A percentile compares a stretch with the other conserved stretches of the same genome.
phyloP scores from a whole-genome alignment of 139 green algal genomes.

The Auxenochlorella pyrenoidosa region DNA sequence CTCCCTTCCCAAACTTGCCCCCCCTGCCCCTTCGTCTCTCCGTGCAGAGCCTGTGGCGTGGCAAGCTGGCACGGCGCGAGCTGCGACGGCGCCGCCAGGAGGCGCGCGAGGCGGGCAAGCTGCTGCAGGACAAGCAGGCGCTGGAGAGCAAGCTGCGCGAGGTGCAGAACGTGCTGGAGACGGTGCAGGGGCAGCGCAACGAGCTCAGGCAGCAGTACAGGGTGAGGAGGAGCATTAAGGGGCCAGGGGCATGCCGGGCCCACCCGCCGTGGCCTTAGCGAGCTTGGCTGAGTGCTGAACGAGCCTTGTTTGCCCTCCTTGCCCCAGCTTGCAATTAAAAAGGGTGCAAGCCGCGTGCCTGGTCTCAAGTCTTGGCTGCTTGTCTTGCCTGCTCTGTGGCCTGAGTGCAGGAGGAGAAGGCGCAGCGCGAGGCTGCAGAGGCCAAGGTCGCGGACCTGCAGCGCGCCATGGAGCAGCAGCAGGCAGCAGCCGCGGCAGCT shows the following conservation, averaged over 20 bases:
- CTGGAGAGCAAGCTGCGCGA: conserved; percentile 80
- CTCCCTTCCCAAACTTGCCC: no score
- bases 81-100: conserved; percentile 53
- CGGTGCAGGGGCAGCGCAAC: conserved; percentile 85
- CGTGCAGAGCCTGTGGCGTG: conserved; percentile 69
- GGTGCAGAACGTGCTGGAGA: conserved; percentile 77
- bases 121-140: conserved; percentile 92
- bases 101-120: conserved; percentile 80
- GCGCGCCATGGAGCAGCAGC: conserved; percentile 9
- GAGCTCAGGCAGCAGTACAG: conserved; percentile 78
- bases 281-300: not conserved
- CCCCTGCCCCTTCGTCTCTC: not conserved
- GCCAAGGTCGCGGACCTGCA: conserved; percentile 6
- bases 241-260: no score
- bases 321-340: no score
- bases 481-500: not conserved
- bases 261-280: no score
- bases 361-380: not conserved
- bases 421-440: conserved; percentile 46
- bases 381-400: not conserved
- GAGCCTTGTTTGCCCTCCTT: not conserved
- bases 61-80: conserved; percentile 63
- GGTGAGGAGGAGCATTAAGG: conserved; percentile 19
- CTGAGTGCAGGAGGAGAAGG: conserved; percentile 50
- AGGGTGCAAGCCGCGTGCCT: no score